Evolutionary conservation across 352 stramenopile genomes (phyloP), one percentile per base, ranked within the genome.

Genomic region (Globisporangium cystogenes): DNA sequence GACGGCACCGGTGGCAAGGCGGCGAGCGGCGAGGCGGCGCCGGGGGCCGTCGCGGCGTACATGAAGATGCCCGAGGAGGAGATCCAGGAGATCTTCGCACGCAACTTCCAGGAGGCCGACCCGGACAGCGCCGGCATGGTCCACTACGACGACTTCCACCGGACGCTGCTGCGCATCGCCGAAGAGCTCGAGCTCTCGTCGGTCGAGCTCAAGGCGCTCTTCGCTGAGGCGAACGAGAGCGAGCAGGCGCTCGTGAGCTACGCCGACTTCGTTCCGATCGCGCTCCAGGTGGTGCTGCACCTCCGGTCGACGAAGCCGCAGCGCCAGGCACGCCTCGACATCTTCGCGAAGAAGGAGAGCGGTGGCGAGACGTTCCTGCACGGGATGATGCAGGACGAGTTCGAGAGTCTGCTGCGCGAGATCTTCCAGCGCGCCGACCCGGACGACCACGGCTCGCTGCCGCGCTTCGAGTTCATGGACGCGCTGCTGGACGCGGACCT

Each of bases 381-480:
- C 55, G 79, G 82, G 31, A 81, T 90, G 67, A 81, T 82, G 70
- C 82, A 87, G 46, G 82, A 93, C 50, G 82, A 93, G 48, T 74
- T 88, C 49, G 82, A 93, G 48, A 88, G 76, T 61, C 67, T 90
- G 23, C 56, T 93, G 52, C 71, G 76, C 3, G 82, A 93, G 51
- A 87, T 82, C 59, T 84, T 93, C 51, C 77, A 87, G 52, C 79
- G 81, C 24, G 56, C 70, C 7, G 82, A 90, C 46, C 54, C 71
- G 0, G 72, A 86, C 44, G 75, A 88, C 31, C 55, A 51, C 4
- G 82, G 82, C 5, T 67, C 55, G 12, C 27, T 90, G 8, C 53
- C 40, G 11, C 70, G 77, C 14, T 16, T 76, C 27, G 66, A 80
- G n/a, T 93, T 93, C 43, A 77, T 84, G 65, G 70, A 85, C 27